Percentiles rank a stretch among this genome's conserved stretches.
Conservation (phyloP, 768 basidiomycete species). For the Thelephora aurantiotincta region DNA sequence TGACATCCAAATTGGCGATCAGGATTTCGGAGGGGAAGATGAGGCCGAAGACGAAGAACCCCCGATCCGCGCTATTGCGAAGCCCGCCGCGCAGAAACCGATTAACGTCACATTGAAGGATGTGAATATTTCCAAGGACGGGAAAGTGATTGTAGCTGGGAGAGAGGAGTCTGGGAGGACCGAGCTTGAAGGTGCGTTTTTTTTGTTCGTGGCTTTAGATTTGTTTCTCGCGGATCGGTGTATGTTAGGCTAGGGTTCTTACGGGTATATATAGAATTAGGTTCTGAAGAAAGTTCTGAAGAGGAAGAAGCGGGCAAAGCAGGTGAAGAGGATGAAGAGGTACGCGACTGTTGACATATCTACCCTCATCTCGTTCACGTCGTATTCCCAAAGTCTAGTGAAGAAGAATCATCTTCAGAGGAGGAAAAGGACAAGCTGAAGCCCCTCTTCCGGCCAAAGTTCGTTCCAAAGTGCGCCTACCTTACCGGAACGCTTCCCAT, state of each 20-base stretch:
- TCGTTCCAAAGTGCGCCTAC: slow-evolving; percentile 78
- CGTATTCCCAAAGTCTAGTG: neutral
- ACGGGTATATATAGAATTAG: slow-evolving; percentile 8
- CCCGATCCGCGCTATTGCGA: slow-evolving; percentile 14
- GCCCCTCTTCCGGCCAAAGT: slow-evolving; percentile 79
- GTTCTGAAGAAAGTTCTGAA: slow-evolving; percentile 30
- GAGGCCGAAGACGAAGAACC: slow-evolving; percentile 24
- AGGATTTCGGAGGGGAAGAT: slow-evolving; percentile 30
- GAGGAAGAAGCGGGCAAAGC: slow-evolving; percentile 27
- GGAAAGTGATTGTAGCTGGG: slow-evolving; percentile 69
- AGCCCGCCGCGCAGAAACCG: slow-evolving; percentile 14
- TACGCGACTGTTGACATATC: neutral
- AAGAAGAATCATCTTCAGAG: slow-evolving; percentile 27
- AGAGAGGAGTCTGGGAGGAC: slow-evolving; percentile 70
- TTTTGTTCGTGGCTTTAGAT: neutral
- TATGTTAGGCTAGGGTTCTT: too few relatives aligned
- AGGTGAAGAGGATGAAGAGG: slow-evolving; percentile 19
- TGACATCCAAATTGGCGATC: slow-evolving; percentile 46
- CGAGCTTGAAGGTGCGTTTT: slow-evolving; percentile 34
- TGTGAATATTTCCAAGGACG: slow-evolving; percentile 69
- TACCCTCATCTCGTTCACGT: neutral
- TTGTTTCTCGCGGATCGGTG: neutral
- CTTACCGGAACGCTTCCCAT: neutral
- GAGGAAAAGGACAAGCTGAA: slow-evolving; percentile 62
- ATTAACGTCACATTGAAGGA: slow-evolving; percentile 70